phyloP scores from a whole-genome alignment of 2,329 filamentous ascomycete genomes.

The Curvularia spicifera region DNA sequence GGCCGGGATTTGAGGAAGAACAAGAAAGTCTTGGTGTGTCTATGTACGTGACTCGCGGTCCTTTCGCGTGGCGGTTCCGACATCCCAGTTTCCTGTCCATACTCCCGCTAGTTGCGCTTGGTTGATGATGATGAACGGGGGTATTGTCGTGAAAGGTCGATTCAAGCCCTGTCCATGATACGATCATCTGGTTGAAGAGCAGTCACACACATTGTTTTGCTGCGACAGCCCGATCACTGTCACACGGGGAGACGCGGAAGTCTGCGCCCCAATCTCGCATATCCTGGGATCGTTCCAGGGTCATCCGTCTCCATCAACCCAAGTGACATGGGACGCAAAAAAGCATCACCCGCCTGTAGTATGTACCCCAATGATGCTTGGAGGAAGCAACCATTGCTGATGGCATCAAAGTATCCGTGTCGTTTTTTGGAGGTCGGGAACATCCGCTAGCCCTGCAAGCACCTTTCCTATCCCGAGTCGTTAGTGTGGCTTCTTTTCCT shows the following conservation, averaged over 20 bases:
- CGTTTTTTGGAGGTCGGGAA: slow-evolving; percentile 9
- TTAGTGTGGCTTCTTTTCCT: not conserved
- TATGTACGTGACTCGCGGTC: slow-evolving; percentile 10
- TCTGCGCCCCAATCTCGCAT: not conserved
- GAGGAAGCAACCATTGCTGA: not conserved
- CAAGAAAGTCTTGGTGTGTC: not conserved
- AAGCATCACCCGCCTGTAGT: not conserved
- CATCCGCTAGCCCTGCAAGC: slow-evolving; percentile 13
- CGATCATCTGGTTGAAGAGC: not conserved
- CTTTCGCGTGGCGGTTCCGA: slow-evolving; percentile 20
- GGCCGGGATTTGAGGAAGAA: not conserved
- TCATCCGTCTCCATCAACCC: not conserved
- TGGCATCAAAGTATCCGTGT: not conserved
- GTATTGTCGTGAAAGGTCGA: not conserved
- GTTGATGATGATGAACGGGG: slow-evolving; percentile 1
- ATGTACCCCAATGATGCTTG: not conserved
- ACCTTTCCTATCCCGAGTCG: not conserved
- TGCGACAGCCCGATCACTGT: slow-evolving; percentile 2
- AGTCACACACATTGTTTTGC: slow-evolving; percentile 4
- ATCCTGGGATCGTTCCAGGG: not conserved
- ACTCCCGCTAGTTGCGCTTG: not conserved
- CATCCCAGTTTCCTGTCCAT: not conserved
- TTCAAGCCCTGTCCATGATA: not conserved
- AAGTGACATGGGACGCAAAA: not conserved
- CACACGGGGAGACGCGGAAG: not conserved